A percentile compares a stretch with the other conserved stretches of the same genome.
Conservation (phyloP, 495 filamentous ascomycete genomes). For the Aspergillus taichungensis region DNA sequence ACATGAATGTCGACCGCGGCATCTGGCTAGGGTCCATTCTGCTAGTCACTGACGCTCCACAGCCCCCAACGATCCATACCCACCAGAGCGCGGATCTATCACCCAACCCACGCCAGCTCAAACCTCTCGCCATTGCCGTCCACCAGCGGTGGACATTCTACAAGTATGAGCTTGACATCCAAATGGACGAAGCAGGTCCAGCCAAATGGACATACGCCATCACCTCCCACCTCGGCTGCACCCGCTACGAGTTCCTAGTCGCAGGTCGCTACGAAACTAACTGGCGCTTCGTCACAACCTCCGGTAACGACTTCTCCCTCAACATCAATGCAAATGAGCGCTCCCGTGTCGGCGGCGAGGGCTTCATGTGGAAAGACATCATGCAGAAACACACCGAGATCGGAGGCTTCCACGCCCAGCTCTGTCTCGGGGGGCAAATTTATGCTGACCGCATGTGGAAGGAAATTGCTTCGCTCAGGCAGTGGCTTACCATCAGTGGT, state of each 20-base stretch:
- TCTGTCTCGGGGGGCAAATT: constrained; percentile 89
- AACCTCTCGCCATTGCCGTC: constrained; percentile 70
- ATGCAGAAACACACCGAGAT: constrained; percentile 95
- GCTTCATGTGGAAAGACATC: constrained; percentile 98
- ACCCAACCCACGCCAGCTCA: constrained; percentile 85
- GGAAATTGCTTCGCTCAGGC: constrained; percentile 82
- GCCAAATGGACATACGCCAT: constrained; percentile 98
- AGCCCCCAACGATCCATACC: constrained; percentile 93
- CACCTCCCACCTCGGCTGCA: constrained; percentile 92
- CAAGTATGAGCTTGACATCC: constrained; percentile 85
- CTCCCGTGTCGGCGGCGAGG: constrained; percentile 72
- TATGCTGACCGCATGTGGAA: constrained; percentile 96
- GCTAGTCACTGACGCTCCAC: constrained; percentile 82
- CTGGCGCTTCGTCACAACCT: constrained; percentile 96
- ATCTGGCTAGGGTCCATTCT: constrained; percentile 79
- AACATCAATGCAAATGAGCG: constrained; percentile 80
- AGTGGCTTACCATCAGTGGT: constrained; percentile 85
- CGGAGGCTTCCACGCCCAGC: constrained; percentile 87
- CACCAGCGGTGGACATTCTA: constrained; percentile 95
- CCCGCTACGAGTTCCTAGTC: constrained; percentile 95
- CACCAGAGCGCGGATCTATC: constrained; percentile 86
- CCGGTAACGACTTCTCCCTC: constrained; percentile 88
- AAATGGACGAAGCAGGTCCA: constrained; percentile 73
- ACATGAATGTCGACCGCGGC: constrained; percentile 92
- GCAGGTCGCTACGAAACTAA: constrained; percentile 81